Evolutionary conservation across 2,329 filamentous ascomycete genomes (phyloP).

Genomic region (Aspergillus ruber): DNA sequence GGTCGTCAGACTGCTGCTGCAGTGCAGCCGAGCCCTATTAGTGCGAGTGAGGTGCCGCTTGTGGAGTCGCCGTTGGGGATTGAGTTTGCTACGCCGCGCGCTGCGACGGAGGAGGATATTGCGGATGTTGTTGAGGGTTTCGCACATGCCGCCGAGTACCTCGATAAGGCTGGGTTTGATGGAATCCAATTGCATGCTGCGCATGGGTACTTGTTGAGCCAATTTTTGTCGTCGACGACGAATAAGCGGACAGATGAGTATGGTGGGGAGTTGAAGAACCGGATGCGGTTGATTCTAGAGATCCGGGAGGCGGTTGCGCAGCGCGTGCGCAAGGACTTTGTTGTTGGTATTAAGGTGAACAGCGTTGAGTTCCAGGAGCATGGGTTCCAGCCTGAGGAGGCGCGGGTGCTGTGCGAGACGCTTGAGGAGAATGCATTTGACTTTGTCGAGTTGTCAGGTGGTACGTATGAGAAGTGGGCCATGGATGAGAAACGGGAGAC

Average conservation of each 20-base stretch:
- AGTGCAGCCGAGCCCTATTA: conserved; percentile 46
- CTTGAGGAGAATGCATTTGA: conserved; percentile 26
- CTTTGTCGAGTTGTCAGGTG: conserved; percentile 53
- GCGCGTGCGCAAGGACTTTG: conserved; percentile 50
- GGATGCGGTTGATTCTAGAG: conserved; percentile 61
- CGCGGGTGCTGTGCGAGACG: conserved; percentile 34
- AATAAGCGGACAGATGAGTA: conserved; percentile 62
- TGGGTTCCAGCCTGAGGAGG: conserved; percentile 42
- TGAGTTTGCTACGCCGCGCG: conserved; percentile 44
- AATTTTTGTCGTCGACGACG: conserved; percentile 60
- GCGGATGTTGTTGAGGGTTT: conserved; percentile 45
- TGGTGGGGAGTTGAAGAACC: conserved; percentile 53
- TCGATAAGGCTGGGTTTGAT: conserved; percentile 56
- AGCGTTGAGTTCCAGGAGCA: conserved; percentile 47
- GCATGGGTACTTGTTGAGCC: conserved; percentile 68
- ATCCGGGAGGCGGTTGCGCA: conserved; percentile 56
- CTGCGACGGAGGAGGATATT: conserved; percentile 48
- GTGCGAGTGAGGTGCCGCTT: conserved; percentile 45
- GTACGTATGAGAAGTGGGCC: conserved; percentile 51
- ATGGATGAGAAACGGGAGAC: conserved; percentile 49
- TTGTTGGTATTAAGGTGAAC: background rate
- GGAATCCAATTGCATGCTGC: conserved; percentile 73
- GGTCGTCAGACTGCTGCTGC: conserved; percentile 48
- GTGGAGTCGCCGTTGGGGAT: conserved; percentile 11
- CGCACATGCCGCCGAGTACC: conserved; percentile 42